phyloP scores from a whole-genome alignment of 306 rosid genomes.

The Oxytropis ochrocephala region DNA sequence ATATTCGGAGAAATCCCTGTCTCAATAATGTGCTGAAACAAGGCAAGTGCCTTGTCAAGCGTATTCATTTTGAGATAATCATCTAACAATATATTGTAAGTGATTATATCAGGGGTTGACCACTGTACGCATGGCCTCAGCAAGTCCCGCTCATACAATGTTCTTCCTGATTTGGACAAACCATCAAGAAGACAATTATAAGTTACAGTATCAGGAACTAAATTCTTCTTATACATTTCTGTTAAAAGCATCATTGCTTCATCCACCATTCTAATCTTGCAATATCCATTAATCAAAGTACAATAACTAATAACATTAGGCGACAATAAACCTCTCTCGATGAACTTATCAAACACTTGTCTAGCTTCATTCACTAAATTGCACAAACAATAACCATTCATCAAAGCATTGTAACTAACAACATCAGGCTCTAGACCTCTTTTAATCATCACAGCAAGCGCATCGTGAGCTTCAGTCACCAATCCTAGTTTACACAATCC shows the following conservation, averaged over 20 bases:
- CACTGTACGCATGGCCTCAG: conserved; percentile 22
- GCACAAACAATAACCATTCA: conserved; percentile 25
- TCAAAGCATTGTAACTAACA: conserved; percentile 31
- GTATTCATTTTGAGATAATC: conserved; percentile 12
- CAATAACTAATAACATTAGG: conserved; percentile 22
- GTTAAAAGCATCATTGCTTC: conserved; percentile 21
- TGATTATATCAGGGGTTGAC: conserved; percentile 30
- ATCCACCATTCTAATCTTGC: conserved; percentile 25
- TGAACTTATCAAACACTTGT: conserved; percentile 21
- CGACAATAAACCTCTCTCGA: not conserved
- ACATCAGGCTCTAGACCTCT: conserved; percentile 18
- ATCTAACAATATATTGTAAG: conserved; percentile 24
- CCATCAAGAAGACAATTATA: conserved; percentile 31
- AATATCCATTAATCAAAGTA: conserved; percentile 32
- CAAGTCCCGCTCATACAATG: conserved; percentile 13
- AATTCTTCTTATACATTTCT: conserved; percentile 20
- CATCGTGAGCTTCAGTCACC: conserved; percentile 16
- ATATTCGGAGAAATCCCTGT: conserved; percentile 24
- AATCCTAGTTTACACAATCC: conserved; percentile 22
- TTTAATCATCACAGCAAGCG: conserved; percentile 26
- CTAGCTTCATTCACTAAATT: not conserved
- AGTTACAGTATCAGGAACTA: conserved; percentile 28
- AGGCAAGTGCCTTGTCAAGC: conserved; percentile 23
- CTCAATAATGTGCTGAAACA: conserved; percentile 19
- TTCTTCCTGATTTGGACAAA: conserved; percentile 24